Base-by-base conservation (phyloP, 2,329 filamentous ascomycete species). In the Clonostachys byssicola region DNA sequence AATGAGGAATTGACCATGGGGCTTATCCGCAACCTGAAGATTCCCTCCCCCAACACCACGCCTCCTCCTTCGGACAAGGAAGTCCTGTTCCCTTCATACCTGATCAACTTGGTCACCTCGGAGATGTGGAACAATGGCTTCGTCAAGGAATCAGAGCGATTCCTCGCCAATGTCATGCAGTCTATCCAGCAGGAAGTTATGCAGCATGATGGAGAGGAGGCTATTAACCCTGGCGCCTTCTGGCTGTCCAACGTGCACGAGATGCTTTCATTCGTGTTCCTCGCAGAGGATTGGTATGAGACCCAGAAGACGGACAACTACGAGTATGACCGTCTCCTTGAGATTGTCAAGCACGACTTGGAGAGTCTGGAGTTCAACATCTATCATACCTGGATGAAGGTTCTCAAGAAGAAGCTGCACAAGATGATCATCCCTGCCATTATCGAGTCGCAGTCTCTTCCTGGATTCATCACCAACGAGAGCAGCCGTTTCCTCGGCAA, bases 51-150 rank as follows among this genome's bases (percentile, higher is more conserved):
- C 42, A 89, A 85, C 62, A 86, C 88, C 34, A 92, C 83, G 46
- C 92, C 92, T 17, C 87, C 92, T 46, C 92, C 94, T 12, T 96
- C 91, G 16, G 94, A 99, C 71, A 99, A 99, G 74, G 94, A 99
- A 67, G 92, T 99, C 18, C 78, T 99, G 45, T 99, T 99, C 85
- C 94, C 94, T 34, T 92, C 94, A 10, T 99, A 97, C 67, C 85
- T 99, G 58, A 99, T 99, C 76, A 99, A 99, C 69, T 79, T 99
- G 51, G 94, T 99, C 53, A 99, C 94, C 12, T 97, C 92, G 14
- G 94, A 99, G 74, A 99, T 99, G 94, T 99, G 94, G 94, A 99
- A 99, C 75, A 99, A 99, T 60, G 94, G 94, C 42, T 99, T 96
- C 63, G 94, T 99, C 59, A 99, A 99, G 75, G 94, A 99, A 71